Percentiles rank a stretch among this genome's conserved stretches.
phyloP scores from a whole-genome alignment of 2,329 filamentous ascomycete genomes.

The Verticillium klebahnii region DNA sequence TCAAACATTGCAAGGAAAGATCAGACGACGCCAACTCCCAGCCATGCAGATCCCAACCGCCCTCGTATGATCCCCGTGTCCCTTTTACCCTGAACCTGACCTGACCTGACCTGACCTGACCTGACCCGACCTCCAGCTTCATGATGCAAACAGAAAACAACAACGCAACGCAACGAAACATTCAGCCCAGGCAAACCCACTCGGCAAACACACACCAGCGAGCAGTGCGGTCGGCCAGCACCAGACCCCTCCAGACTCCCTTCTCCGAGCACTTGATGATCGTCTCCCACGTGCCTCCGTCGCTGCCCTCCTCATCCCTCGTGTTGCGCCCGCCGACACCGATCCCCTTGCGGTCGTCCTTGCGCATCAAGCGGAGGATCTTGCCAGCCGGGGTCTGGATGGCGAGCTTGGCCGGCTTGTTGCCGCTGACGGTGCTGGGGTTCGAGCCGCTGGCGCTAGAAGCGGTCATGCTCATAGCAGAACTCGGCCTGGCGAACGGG shows the following conservation, averaged over 20 bases:
- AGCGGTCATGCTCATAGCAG: slow-evolving; percentile 60
- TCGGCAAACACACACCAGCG: slow-evolving; percentile 92
- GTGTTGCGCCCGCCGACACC: slow-evolving; percentile 37
- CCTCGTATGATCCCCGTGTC: background rate
- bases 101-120: background rate
- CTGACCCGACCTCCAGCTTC: background rate
- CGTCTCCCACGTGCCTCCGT: slow-evolving; percentile 80
- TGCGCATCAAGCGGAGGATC: slow-evolving; percentile 81
- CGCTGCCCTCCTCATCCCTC: slow-evolving; percentile 53
- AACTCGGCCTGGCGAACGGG: slow-evolving; percentile 56
- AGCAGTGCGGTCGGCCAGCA: slow-evolving; percentile 77
- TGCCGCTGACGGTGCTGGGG: slow-evolving; percentile 48
- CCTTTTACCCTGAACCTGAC: background rate
- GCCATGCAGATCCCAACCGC: background rate
- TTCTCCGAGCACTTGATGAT: slow-evolving; percentile 85
- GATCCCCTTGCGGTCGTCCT: slow-evolving; percentile 62
- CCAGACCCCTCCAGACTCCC: slow-evolving; percentile 75
- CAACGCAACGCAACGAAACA: background rate
- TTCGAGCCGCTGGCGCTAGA: slow-evolving; percentile 54
- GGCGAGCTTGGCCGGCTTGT: slow-evolving; percentile 83
- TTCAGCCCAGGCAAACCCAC: slow-evolving; percentile 57
- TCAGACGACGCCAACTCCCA: background rate
- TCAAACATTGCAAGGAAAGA: background rate
- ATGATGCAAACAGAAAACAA: background rate
- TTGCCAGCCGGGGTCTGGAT: slow-evolving; percentile 94